Evolutionary conservation across 257 asterid species (phyloP).

Genomic region (Scutellaria barbata): DNA sequence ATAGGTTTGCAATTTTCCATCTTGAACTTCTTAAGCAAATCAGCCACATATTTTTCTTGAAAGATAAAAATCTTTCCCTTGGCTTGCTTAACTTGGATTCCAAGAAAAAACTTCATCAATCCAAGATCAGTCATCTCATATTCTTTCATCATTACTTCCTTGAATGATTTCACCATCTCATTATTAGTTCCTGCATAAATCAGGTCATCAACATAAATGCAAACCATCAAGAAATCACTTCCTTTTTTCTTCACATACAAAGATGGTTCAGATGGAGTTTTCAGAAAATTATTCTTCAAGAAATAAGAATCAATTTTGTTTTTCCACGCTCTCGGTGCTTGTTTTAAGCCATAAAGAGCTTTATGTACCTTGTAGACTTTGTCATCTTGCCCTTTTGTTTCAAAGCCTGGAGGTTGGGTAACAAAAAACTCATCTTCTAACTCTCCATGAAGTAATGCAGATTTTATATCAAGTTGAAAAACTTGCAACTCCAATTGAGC

Average conservation of each 20-base stretch:
- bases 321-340: slow-evolving; percentile 6
- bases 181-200: neutral
- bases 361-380: neutral
- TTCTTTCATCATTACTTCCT: neutral
- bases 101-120: neutral
- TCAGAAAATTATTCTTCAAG: neutral
- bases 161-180: neutral
- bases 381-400: neutral
- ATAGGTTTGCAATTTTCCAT: neutral
- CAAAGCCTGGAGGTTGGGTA: neutral
- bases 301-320: neutral
- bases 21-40: neutral
- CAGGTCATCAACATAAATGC: slow-evolving; percentile 11
- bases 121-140: slow-evolving; percentile 14
- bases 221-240: neutral
- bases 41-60: neutral
- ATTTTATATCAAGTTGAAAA: slow-evolving; percentile 15
- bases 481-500: neutral
- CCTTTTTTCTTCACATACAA: neutral
- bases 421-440: neutral
- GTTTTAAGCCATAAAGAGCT: neutral
- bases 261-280: neutral
- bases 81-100: neutral
- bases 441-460: neutral
- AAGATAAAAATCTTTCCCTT: slow-evolving; percentile 1